Evolutionary conservation across 1,284 basidiomycete genomes (phyloP), one percentile per base, ranked within the genome.

Genomic region (Thecaphora thlaspeos): DNA sequence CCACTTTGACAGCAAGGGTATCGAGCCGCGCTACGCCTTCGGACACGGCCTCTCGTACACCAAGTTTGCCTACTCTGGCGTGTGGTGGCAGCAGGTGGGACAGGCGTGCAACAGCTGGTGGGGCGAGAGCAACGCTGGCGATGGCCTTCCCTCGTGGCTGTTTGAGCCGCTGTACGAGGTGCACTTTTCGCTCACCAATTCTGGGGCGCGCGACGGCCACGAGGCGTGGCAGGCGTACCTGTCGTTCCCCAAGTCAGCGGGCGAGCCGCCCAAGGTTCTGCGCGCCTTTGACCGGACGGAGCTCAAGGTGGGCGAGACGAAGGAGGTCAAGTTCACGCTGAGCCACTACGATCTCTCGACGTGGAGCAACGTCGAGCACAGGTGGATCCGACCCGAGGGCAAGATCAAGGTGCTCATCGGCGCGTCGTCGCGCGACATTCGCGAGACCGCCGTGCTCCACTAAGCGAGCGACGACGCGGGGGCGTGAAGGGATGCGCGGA

Each of bases 211-310:
- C n/a, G 70, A 68, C 34, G 71, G 71, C 4, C 55, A 56, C 46
- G 71, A 73, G 42, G 71, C 73, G 4, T 64, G 65, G 40, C 73
- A 73, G 39, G 55, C 68, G 1, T 75, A 75, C 50, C 48, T 75
- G 17, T 48, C 47, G 24, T 73, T 70, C 63, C 65, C 71, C 8
- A 30, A 48, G 4, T 45, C 46, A 21, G 60, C 69, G 2, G 65
- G 63, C 26, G 71, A 70, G 46, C 73, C 73, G 2, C 70, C 70
- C 11, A 68, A 62, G 51, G 65, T 70, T 7, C 58, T 75, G 10
- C 69, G 73, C 19, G 47, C 38, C n/a, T 75, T 75, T 47, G 71
- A 69, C 18, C 55, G 67, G 7, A 43, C 67, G 9, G 51, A 32
- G 40, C 9, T 75, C 37, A 48, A 49, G 22, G 49, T 48, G 41